Evolutionary conservation across 192 early-diverging fungal genomes (phyloP).

Genomic region (Umbelopsis vinacea): DNA sequence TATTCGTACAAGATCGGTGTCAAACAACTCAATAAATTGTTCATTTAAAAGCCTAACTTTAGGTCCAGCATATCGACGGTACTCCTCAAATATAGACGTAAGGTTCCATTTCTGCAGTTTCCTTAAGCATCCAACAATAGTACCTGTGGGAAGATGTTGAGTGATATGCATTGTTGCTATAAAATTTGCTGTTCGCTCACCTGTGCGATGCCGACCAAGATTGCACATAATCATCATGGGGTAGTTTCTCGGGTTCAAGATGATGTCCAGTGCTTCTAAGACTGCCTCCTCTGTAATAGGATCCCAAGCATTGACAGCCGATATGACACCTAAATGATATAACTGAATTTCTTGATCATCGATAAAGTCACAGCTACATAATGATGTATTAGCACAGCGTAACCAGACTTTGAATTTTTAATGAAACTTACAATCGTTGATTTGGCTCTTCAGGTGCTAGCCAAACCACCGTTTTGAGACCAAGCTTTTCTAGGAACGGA

Average conservation of each 20-base stretch:
- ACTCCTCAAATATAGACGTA: conserved; percentile 99
- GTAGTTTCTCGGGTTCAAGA: conserved; percentile 87
- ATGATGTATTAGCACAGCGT: neutral
- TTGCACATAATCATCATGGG: conserved; percentile 99
- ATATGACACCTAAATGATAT: conserved; percentile 86
- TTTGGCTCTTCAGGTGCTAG: conserved; percentile 97
- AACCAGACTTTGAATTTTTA: neutral
- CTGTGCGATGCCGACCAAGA: conserved; percentile 94
- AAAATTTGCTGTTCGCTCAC: conserved; percentile 37
- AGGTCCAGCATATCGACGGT: conserved; percentile 92
- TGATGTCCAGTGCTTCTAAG: conserved; percentile 84
- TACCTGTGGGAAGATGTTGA: conserved; percentile 56
- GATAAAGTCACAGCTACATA: conserved; percentile 84
- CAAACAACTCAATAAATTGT: conserved; percentile 95
- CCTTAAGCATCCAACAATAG: conserved; percentile 96
- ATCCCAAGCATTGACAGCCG: conserved; percentile 92
- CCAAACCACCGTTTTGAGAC: conserved; percentile 92
- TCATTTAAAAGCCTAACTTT: conserved; percentile 98
- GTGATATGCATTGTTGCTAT: neutral
- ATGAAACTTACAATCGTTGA: conserved; percentile 80
- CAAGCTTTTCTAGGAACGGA: conserved; percentile 96
- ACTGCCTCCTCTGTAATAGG: conserved; percentile 98
- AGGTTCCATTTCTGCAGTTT: conserved; percentile 99
- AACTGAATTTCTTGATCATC: conserved; percentile 98
- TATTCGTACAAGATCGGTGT: conserved; percentile 91